phyloP scores from a whole-genome alignment of 2,329 filamentous ascomycete species.

The Clonostachys sp. region DNA sequence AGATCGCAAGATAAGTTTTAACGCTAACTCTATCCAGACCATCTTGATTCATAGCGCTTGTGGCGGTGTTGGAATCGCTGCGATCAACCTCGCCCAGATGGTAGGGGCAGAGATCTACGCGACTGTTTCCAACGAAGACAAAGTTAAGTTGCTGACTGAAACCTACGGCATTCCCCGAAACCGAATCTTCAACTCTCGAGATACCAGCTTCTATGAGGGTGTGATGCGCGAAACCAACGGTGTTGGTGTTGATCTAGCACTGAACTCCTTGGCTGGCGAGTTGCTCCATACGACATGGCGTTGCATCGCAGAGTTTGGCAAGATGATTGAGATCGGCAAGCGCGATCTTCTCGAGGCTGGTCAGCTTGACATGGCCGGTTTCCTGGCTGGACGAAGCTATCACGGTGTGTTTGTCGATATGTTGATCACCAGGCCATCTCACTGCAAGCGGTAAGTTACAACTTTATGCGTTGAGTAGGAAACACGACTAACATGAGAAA shows the following conservation, averaged over 20 bases:
- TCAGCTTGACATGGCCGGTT: slow-evolving; percentile 36
- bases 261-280: slow-evolving; percentile 30
- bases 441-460: no score
- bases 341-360: slow-evolving; percentile 30
- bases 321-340: slow-evolving; percentile 39
- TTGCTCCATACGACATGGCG: slow-evolving; percentile 33
- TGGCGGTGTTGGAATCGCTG: slow-evolving; percentile 18
- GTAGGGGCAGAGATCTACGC: slow-evolving; percentile 14
- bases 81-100: slow-evolving; percentile 11
- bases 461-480: no score
- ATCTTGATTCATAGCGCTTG: slow-evolving; percentile 20
- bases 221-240: slow-evolving; percentile 14
- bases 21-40: slow-evolving; percentile 1
- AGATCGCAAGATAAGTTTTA: not conserved
- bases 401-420: slow-evolving; percentile 5
- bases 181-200: slow-evolving; percentile 16
- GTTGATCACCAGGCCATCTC: no score
- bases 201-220: slow-evolving; percentile 15
- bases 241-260: slow-evolving; percentile 21
- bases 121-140: slow-evolving; percentile 17
- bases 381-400: slow-evolving; percentile 28
- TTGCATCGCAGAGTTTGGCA: slow-evolving; percentile 36
- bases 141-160: slow-evolving; percentile 16
- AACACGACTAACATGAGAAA: no score
- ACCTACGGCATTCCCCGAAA: slow-evolving; percentile 19